Conservation (phyloP, 768 basidiomycete genomes). For the Mycena metata region DNA sequence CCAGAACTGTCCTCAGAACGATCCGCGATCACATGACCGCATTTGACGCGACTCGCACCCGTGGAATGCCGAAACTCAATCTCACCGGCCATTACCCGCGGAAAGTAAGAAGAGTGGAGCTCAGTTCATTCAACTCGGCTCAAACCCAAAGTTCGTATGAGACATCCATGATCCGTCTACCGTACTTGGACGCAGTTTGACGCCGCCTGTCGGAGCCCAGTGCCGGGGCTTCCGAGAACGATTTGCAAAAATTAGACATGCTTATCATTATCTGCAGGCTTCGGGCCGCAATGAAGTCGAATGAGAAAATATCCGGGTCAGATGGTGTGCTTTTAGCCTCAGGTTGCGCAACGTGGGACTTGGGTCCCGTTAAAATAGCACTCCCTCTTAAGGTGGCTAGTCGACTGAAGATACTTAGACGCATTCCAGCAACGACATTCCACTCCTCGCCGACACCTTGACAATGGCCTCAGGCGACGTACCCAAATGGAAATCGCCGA, state of each 20-base stretch:
- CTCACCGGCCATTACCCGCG: too few relatives aligned
- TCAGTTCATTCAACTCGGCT: not conserved
- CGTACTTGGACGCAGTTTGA: too few relatives aligned
- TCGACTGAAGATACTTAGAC: not conserved
- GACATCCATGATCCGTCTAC: too few relatives aligned
- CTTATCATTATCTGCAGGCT: not conserved
- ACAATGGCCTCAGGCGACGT: not conserved
- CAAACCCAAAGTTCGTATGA: too few relatives aligned
- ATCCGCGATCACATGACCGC: too few relatives aligned
- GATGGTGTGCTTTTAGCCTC: constrained; percentile 32
- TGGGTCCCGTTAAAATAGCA: too few relatives aligned
- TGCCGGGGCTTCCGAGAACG: not conserved
- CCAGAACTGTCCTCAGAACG: too few relatives aligned
- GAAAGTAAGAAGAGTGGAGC: not conserved
- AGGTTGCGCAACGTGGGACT: constrained; percentile 17
- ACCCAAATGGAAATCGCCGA: constrained; percentile 43
- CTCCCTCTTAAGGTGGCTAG: too few relatives aligned
- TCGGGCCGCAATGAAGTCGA: constrained; percentile 11
- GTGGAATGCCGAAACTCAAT: too few relatives aligned
- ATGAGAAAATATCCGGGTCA: not conserved
- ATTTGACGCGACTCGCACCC: too few relatives aligned
- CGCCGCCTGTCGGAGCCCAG: not conserved
- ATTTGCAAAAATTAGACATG: not conserved
- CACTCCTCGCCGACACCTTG: not conserved
- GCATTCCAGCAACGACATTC: not conserved